phyloP scores from a whole-genome alignment of 2,329 filamentous ascomycete species.

The Neofusicoccum parvum region DNA sequence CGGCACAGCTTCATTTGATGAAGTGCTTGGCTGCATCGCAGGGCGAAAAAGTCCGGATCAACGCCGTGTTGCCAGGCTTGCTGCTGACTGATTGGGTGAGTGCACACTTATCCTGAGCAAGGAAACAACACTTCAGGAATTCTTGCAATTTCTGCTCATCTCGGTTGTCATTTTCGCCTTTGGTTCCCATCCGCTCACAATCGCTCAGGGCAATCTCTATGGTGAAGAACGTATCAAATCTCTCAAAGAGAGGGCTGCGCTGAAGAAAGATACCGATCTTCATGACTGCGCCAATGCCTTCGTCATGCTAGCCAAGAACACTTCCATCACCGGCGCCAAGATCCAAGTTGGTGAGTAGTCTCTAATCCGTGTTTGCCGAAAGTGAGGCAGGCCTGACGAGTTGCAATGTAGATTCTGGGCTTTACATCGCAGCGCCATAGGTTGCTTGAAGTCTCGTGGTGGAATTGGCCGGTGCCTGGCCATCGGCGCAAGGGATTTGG shows the following conservation, averaged over 20 bases:
- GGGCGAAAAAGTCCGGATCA: constrained; percentile 60
- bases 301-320: constrained; percentile 57
- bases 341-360: constrained; percentile 44
- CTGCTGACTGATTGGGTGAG: constrained; percentile 67
- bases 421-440: constrained; percentile 16
- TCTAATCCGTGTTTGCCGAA: background rate
- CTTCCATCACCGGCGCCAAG: constrained; percentile 52
- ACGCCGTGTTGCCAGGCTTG: constrained; percentile 62
- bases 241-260: constrained; percentile 57
- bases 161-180: no score
- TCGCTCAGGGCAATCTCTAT: constrained; percentile 44
- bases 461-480: background rate
- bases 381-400: background rate
- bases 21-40: constrained; percentile 61
- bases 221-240: constrained; percentile 58
- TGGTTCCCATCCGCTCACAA: no score
- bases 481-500: no score
- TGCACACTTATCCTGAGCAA: background rate
- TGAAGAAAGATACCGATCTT: constrained; percentile 60
- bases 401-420: constrained; percentile 16
- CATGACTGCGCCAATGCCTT: constrained; percentile 60
- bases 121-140: no score
- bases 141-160: no score
- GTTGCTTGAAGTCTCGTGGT: no score
- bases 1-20: constrained; percentile 57